Conservation (phyloP, 2,329 filamentous ascomycete species). For the Colletotrichum trifolii region DNA sequence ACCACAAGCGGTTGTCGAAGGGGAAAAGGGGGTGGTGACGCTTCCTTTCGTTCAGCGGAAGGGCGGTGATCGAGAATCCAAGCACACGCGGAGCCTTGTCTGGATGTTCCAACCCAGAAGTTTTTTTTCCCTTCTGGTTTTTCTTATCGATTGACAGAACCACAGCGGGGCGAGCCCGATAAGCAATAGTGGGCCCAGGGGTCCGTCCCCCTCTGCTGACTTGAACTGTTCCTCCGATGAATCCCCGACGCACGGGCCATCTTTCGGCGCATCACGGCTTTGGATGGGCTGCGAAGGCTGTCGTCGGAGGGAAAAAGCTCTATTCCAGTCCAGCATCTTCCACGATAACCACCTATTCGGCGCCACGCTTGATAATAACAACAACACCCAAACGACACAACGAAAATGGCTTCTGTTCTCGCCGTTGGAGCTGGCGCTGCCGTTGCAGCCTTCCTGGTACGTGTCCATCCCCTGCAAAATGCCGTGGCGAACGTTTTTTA, state of each 20-base stretch:
- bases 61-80: constrained; percentile 29
- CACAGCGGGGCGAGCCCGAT: constrained; percentile 29
- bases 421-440: constrained; percentile 61
- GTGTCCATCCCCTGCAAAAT: constrained; percentile 31
- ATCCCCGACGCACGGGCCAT: constrained; percentile 14
- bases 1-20: constrained; percentile 5
- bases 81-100: constrained; percentile 7
- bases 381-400: background rate
- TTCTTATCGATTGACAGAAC: constrained; percentile 31
- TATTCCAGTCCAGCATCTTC: constrained; percentile 10
- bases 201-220: background rate
- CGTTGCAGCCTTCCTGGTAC: constrained; percentile 63
- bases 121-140: constrained; percentile 30
- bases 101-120: constrained; percentile 20
- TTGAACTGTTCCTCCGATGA: constrained; percentile 6
- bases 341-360: constrained; percentile 6
- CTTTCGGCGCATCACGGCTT: constrained; percentile 16
- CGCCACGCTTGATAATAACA: background rate
- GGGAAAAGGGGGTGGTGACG: constrained; percentile 10
- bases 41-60: constrained; percentile 33
- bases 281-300: constrained; percentile 12
- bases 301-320: constrained; percentile 5
- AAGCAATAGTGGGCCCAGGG: constrained; percentile 3
- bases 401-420: constrained; percentile 55
- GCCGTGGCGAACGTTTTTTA: constrained; percentile 22